Percentiles rank a stretch among this genome's conserved stretches.
These are phyloP conservation scores for Orbilia javanica DNA, from an alignment of 2,329 filamentous ascomycete species.

Conservation along the genomic window DNA sequence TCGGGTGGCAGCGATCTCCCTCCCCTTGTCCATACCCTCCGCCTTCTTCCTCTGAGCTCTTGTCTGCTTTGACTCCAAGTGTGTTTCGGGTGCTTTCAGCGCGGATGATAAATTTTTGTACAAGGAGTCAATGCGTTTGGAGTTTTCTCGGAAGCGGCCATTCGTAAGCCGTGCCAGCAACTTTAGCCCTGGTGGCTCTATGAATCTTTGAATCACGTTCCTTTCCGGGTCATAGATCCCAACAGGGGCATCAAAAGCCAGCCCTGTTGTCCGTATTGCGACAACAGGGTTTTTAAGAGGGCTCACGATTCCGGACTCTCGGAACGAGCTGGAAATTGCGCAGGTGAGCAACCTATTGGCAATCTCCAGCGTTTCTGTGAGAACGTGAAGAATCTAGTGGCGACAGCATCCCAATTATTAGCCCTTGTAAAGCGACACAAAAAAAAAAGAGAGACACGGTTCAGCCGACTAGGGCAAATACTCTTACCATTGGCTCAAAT, in stretches of 20 bases:
- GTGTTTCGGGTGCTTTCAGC: neutral
- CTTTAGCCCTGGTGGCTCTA: slow-evolving; percentile 73
- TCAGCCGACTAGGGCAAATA: neutral
- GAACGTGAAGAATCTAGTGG: slow-evolving; percentile 85
- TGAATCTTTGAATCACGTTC: slow-evolving; percentile 63
- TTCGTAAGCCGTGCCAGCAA: slow-evolving; percentile 79
- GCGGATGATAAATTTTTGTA: neutral
- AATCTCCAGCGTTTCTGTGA: slow-evolving; percentile 79
- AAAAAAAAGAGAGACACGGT: slow-evolving; percentile 20
- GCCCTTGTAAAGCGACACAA: slow-evolving; percentile 1
- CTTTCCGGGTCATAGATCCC: slow-evolving; percentile 68
- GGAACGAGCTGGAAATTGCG: slow-evolving; percentile 84
- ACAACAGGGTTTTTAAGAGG: slow-evolving; percentile 76
- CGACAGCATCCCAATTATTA: slow-evolving; percentile 13
- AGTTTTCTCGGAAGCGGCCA: slow-evolving; percentile 78
- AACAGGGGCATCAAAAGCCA: slow-evolving; percentile 84
- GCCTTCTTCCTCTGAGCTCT: slow-evolving; percentile 27
- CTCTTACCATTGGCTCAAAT: slow-evolving; percentile 88
- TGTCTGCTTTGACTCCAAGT: slow-evolving; percentile 22
- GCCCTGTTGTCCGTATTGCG: slow-evolving; percentile 84
- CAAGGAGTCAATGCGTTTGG: slow-evolving; percentile 76
- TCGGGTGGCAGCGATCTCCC: neutral
- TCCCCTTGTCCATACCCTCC: slow-evolving; percentile 33
- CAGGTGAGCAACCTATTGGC: slow-evolving; percentile 81
- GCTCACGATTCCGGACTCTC: slow-evolving; percentile 87